Evolutionary conservation across 345 rosid species (phyloP).

Genomic region (Turritis glabra): DNA sequence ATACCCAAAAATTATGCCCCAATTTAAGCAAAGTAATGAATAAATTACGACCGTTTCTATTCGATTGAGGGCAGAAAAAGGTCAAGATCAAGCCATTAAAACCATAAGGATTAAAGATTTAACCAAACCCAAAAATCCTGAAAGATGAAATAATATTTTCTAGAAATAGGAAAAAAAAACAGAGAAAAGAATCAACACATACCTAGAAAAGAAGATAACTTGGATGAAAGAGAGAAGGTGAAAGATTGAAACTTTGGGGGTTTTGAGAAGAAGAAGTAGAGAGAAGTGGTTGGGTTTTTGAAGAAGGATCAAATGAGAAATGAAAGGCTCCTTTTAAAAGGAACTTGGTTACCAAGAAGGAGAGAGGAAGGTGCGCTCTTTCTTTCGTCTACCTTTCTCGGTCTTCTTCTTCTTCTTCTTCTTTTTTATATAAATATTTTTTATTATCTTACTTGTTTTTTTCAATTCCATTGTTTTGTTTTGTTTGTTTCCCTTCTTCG

Average conservation of each 20-base stretch:
- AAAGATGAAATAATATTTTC: not conserved
- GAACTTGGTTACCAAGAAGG: constrained; percentile 46
- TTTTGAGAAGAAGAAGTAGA: not conserved
- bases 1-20: not conserved
- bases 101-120: not conserved
- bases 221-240: not conserved
- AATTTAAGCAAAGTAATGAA: not conserved
- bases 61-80: not conserved
- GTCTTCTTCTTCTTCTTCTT: constrained; percentile 15
- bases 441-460: not conserved
- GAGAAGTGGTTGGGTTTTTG: not conserved
- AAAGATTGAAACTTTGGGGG: constrained; percentile 22
- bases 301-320: constrained; percentile 23
- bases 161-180: not conserved
- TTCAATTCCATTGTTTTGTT: not conserved
- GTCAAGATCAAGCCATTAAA: not conserved
- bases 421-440: not conserved
- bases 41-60: constrained; percentile 8
- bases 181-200: constrained; percentile 22
- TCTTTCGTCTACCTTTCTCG: constrained; percentile 47
- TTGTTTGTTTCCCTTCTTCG: constrained; percentile 9
- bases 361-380: constrained; percentile 67
- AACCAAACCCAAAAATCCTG: constrained; percentile 10
- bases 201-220: constrained; percentile 33
- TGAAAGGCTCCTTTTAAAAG: constrained; percentile 36